Base-by-base conservation (phyloP, 208 protist species). In the Herpetomonas tarakana region DNA sequence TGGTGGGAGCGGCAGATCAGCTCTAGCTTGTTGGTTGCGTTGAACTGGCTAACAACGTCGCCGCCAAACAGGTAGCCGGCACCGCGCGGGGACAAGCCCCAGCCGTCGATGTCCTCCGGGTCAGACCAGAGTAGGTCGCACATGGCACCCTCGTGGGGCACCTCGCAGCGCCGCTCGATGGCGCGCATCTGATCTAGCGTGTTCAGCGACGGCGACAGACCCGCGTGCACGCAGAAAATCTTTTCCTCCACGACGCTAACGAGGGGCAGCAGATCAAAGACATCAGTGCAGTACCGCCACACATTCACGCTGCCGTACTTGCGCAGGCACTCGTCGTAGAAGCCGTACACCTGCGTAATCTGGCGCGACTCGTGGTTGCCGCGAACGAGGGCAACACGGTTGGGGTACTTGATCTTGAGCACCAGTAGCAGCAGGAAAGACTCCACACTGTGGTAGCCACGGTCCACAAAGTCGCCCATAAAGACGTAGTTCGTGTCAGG, bases 221-320 rank as follows among this genome's bases (percentile, higher is more conserved):
- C 99, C 27, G 98, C 98, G 76, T 99, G 99, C 21, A 99, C 97
- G 71, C 96, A 99, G 65, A 99, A 97, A 26, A 99, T 97, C 69
- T 96, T 89, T 61, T 98, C 93, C 46, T 99, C 98, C 35, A 99
- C 93, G 0, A 99, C 62, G 28, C 98, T 98, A 22, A 94, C 93
- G 2, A 99, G 84, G 9, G 96, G 93, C 6, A 99, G 84, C 58
- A 98, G 98, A 76, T 99, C 99, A 68, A 99, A 99, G 18, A 99
- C 95, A 63, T 99, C 98, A 1, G 98, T 99, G 77, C 98, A 99
- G 71, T 99, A 99, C 25, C 96, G 83, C 99, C 99, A 99, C 25
- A 99, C 98, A 66, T 99, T 99, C n/a, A 98, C 98, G 46, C 88
- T 97, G 28, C 97, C 98, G 73, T 99, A 99, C 86, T 99, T 99